Evolutionary conservation across 139 green algal genomes (phyloP).

Genomic region (Closterium sp.): DNA sequence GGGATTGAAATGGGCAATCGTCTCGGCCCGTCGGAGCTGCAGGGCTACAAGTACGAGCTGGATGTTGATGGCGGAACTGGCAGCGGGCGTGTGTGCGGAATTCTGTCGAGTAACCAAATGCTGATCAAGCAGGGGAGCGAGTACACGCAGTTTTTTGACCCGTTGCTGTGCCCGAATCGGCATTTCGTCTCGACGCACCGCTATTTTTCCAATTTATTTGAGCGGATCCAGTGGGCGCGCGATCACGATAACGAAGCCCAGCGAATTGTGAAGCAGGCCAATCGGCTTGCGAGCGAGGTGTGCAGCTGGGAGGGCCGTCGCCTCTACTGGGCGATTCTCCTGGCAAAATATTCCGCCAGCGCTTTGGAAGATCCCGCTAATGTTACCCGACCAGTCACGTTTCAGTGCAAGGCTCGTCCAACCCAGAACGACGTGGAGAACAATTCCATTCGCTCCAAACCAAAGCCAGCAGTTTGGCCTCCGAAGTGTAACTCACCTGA

Average conservation of each 20-base stretch:
- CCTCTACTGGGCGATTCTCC: conserved; percentile 32
- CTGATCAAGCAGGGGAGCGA: not conserved
- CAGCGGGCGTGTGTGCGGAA: conserved; percentile 1
- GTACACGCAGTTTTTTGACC: conserved; percentile 12
- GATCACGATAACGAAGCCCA: conserved; percentile 11
- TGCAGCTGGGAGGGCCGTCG: conserved; percentile 32
- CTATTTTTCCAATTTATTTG: not conserved
- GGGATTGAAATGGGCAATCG: conserved; percentile 7
- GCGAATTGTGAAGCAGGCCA: conserved; percentile 5
- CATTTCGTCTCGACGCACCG: not conserved
- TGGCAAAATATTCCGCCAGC: conserved; percentile 12
- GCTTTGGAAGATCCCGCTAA: conserved; percentile 3
- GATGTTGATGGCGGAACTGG: conserved; percentile 23
- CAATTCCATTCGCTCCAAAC: too few relatives aligned
- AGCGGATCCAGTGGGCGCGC: conserved; percentile 2
- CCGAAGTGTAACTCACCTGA: too few relatives aligned
- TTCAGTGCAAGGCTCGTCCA: too few relatives aligned
- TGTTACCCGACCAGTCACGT: too few relatives aligned
- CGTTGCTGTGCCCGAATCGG: not conserved
- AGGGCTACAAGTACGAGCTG: conserved; percentile 24
- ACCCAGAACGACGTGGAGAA: too few relatives aligned
- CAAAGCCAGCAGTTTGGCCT: too few relatives aligned
- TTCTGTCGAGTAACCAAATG: conserved; percentile 28
- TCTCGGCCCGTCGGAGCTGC: not conserved
- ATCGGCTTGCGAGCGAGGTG: conserved; percentile 3